Evolutionary conservation across 2,329 filamentous ascomycete species (phyloP), one percentile per base, ranked within the genome.

Genomic region (Aspergillus sp.): DNA sequence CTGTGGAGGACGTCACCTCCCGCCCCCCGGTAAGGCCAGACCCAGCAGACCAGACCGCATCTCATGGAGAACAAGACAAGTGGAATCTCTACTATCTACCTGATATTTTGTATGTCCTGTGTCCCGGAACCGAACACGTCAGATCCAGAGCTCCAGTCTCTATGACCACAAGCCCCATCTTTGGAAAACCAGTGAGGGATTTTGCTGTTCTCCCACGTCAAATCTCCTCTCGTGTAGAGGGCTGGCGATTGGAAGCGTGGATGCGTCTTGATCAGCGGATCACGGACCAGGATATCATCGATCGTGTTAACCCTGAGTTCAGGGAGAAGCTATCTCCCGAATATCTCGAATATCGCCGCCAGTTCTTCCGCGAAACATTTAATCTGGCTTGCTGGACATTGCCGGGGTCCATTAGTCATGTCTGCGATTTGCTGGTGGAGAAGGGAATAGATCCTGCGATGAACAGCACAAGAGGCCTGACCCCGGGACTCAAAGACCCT

Each of bases 221-320:
- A 8, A 62, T 63, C 22, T 62, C 60, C 1, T 63, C 59, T n/a
- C 20, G 45, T 14, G 59, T 60, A 1, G 59, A 62, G 43, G 61
- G 56, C 10, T 66, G 60, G 60, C 52, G 64, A 7, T 49, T 64
- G 17, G 64, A 65, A 49, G 57, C 63, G 24, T 66, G 63, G 64
- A 43, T 55, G 32, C 62, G 62, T 24, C 33, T 60, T 7, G 64
- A 66, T 44, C 54, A 58, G 17, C 58, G 62, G 14, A 61, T 65
- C 42, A 54, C 49, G 3, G 33, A 45, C 4, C 9, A 53, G 11
- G 64, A 66, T 20, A 65, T 66, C 35, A 52, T 64, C 10, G 60
- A 61, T 43, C 57, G 64, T 3, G 52, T 65, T 22, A 54, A 59
- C 38, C 59, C 58, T 4, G 38, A 42, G 9, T 55, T 55, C 40